Percentiles rank a stretch among this genome's conserved stretches.
Conservation (phyloP, 2,329 filamentous ascomycete genomes). For the Tolypocladium capitatum region DNA sequence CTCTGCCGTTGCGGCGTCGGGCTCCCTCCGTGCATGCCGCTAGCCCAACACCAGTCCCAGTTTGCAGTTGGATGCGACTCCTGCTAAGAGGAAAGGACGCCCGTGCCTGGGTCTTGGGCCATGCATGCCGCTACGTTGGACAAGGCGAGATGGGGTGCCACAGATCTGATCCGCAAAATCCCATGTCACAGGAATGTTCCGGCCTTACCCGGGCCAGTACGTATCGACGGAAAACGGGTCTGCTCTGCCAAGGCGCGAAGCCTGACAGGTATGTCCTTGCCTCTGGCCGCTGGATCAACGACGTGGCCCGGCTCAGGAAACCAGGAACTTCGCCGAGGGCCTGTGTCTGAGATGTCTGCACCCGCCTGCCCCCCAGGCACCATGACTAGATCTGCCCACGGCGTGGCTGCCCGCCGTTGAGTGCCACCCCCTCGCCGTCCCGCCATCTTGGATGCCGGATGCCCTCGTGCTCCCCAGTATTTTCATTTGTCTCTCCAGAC, state of each 20-base stretch:
- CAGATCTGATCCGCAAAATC: constrained; percentile 22
- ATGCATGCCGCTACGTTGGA: constrained; percentile 11
- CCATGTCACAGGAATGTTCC: constrained; percentile 21
- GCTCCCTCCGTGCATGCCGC: constrained; percentile 5
- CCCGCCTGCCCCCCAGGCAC: constrained; percentile 1
- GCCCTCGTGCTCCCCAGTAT: constrained; percentile 12
- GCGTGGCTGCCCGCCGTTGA: constrained; percentile 13
- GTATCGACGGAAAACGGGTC: too few relatives aligned
- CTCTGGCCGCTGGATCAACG: constrained; percentile 3
- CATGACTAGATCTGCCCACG: constrained; percentile 5
- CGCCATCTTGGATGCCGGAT: constrained; percentile 19
- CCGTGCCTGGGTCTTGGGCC: neutral
- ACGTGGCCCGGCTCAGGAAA: constrained; percentile 1
- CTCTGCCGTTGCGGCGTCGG: constrained; percentile 7
- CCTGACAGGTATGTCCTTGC: too few relatives aligned
- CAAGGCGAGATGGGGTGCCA: constrained; percentile 26
- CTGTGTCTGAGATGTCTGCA: constrained; percentile 16
- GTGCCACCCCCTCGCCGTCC: constrained; percentile 11
- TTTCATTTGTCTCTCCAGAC: constrained; percentile 2
- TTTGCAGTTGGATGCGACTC: constrained; percentile 2
- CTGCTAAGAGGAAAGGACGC: neutral
- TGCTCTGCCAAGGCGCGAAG: too few relatives aligned
- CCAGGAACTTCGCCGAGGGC: constrained; percentile 1
- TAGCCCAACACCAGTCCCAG: constrained; percentile 1
- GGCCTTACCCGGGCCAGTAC: constrained; percentile 7